Evolutionary conservation across 805 yeast species (phyloP).

Genomic region (Wickerhamiella nectarea): DNA sequence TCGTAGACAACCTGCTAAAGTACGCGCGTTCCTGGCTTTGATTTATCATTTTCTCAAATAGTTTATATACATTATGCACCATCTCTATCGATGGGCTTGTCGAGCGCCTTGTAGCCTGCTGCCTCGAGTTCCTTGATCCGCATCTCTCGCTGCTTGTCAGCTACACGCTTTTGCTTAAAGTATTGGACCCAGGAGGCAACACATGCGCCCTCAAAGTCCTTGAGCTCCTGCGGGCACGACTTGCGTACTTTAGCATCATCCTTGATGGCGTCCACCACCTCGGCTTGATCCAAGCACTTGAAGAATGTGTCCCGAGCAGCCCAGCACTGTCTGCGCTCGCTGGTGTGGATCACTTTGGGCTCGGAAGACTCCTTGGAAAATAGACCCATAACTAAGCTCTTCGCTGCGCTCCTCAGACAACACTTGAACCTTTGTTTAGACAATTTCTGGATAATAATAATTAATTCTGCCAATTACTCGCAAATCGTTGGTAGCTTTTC

Average conservation of each 20-base stretch:
- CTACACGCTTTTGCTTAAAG: slow-evolving; percentile 79
- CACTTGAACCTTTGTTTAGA: too few relatives aligned
- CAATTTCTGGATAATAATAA: too few relatives aligned
- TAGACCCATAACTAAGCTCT: background rate
- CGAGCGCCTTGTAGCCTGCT: slow-evolving; percentile 33
- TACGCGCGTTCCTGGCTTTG: too few relatives aligned
- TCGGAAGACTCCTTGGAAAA: slow-evolving; percentile 9
- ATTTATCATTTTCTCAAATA: too few relatives aligned
- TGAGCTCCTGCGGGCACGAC: slow-evolving; percentile 44
- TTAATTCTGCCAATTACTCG: too few relatives aligned
- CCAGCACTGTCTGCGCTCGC: slow-evolving; percentile 72
- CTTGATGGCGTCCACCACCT: slow-evolving; percentile 51
- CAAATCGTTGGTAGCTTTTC: too few relatives aligned
- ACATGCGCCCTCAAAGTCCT: slow-evolving; percentile 58
- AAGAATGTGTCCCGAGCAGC: slow-evolving; percentile 70
- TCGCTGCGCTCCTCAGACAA: too few relatives aligned
- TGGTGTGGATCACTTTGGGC: slow-evolving; percentile 29
- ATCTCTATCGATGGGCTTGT: slow-evolving; percentile 9
- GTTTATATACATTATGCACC: background rate
- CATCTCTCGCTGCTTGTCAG: slow-evolving; percentile 54
- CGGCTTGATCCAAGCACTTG: slow-evolving; percentile 53
- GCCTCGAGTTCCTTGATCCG: slow-evolving; percentile 59
- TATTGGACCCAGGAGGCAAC: slow-evolving; percentile 79
- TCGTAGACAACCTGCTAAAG: too few relatives aligned
- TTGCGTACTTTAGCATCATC: slow-evolving; percentile 33